Conservation (phyloP, 179 eudicot genomes). For the Camellia oleifera region DNA sequence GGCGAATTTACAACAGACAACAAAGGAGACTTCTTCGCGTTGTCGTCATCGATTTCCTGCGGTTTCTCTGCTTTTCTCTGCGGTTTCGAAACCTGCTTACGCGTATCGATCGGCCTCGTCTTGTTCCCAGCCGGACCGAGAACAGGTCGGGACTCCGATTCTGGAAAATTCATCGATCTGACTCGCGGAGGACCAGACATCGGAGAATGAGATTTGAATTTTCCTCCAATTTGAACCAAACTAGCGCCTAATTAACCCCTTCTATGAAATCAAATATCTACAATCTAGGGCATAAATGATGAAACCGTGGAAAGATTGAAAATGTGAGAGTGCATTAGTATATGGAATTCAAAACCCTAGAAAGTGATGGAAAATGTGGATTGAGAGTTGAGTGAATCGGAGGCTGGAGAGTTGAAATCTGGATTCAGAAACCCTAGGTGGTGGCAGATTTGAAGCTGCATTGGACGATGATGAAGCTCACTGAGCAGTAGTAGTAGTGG, state of each 20-base stretch:
- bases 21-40: constrained; percentile 28
- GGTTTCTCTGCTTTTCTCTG: constrained; percentile 38
- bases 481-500: background rate
- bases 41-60: constrained; percentile 32
- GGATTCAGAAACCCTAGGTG: background rate
- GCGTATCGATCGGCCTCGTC: constrained; percentile 38
- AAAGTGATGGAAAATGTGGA: background rate
- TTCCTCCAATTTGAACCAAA: background rate
- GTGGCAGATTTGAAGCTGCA: constrained; percentile 1
- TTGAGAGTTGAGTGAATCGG: background rate
- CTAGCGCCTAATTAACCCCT: background rate
- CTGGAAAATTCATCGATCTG: constrained; percentile 47
- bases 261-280: background rate
- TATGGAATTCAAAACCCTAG: constrained; percentile 6
- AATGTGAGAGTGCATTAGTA: background rate
- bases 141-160: constrained; percentile 49
- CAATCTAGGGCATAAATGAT: background rate
- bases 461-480: constrained; percentile 5
- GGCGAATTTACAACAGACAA: constrained; percentile 16
- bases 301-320: background rate
- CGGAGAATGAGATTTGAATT: background rate
- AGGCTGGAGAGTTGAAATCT: background rate
- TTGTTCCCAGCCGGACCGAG: constrained; percentile 66
- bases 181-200: constrained; percentile 32
- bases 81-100: constrained; percentile 35